Base-by-base conservation (phyloP, 108 stramenopile species). In the Cyclotella distinguenda region DNA sequence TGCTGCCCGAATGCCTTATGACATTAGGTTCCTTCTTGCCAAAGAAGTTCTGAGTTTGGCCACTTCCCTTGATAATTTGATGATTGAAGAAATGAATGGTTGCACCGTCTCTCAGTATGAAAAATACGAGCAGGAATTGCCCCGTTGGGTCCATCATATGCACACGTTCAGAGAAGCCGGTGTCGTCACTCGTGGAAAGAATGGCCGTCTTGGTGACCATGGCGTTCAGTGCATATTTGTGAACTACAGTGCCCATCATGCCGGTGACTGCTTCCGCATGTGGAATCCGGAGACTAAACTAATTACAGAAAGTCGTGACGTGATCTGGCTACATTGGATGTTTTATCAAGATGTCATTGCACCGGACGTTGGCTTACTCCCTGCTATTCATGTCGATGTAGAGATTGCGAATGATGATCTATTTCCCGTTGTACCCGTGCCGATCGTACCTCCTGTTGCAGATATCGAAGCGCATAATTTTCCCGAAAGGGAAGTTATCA, bases 281-380 rank as follows among this genome's bases (percentile, higher is more conserved):
- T 78, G 40, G 64, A 51, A 71, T 53, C 64, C 48, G 3, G 19
- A 10, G 16, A 66, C 70, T 5, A 38, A 50, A 0, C 48, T 43
- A 11, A 35, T 81, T 22, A 48, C 47, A 34, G 38, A 44, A 0
- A 48, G 66, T 7, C 32, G 74, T 6, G 74, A 81, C 39, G 42
- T 71, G 11, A 72, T 54, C 22, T 77, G 75, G 70, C 43, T 81
- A 32, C 56, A 60, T 8, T 27, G 63, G n/a, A 71, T 74, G 79
- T 80, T 25, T 21, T 74, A 68, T 5, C 11, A 56, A n/a, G 42
- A 45, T 44, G 43, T 31, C 18, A 27, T 13, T 25, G 26, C 3
- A 27, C 12, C 66, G 35, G 55, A 46, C n/a, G n/a, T n/a, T n/a
- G n/a, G n/a, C n/a, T n/a, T n/a, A n/a, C n/a, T n/a, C n/a, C n/a